These are phyloP conservation scores for Microcyclospora tardicrescens DNA, from an alignment of 2,329 filamentous ascomycete genomes.

Conservation along the genomic window DNA sequence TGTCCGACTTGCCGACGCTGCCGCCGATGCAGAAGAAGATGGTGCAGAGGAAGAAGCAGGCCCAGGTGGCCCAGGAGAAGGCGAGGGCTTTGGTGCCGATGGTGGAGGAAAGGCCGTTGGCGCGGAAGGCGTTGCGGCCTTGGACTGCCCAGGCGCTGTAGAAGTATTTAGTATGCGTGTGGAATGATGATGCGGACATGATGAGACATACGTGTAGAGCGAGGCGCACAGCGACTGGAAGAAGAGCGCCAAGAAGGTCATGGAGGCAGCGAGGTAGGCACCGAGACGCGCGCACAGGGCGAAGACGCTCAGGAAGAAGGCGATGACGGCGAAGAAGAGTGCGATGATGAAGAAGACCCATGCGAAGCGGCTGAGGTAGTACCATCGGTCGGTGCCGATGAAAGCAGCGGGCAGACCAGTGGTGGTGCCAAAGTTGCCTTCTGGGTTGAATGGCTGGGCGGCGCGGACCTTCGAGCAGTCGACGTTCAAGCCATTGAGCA, in stretches of 20 bases:
- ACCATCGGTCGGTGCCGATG: slow-evolving; percentile 53
- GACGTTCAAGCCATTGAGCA: slow-evolving; percentile 38
- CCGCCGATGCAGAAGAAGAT: slow-evolving; percentile 55
- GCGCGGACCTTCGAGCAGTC: slow-evolving; percentile 53
- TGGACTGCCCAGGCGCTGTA: slow-evolving; percentile 53
- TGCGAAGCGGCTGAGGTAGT: slow-evolving; percentile 78
- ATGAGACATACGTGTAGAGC: slow-evolving; percentile 57
- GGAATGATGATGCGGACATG: background rate
- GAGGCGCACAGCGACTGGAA: slow-evolving; percentile 54
- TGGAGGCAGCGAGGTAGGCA: slow-evolving; percentile 50
- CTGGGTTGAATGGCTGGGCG: slow-evolving; percentile 51
- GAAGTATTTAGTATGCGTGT: slow-evolving; percentile 12
- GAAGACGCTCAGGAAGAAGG: slow-evolving; percentile 55
- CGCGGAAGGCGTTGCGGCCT: slow-evolving; percentile 53
- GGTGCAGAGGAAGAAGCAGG: slow-evolving; percentile 51
- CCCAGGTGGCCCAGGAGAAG: slow-evolving; percentile 63
- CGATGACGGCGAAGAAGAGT: slow-evolving; percentile 60
- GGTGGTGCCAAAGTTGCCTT: slow-evolving; percentile 46
- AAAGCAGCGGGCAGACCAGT: slow-evolving; percentile 42
- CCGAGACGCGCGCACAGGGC: slow-evolving; percentile 60
- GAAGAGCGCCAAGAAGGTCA: slow-evolving; percentile 49
- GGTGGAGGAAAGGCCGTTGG: slow-evolving; percentile 41
- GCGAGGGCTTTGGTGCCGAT: slow-evolving; percentile 59
- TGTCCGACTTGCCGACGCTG: slow-evolving; percentile 34
- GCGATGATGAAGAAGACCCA: slow-evolving; percentile 84